These are phyloP conservation scores for Alopecurus myosuroides DNA, from an alignment of 176 grass and related monocot genomes.

Conservation along the genomic window DNA sequence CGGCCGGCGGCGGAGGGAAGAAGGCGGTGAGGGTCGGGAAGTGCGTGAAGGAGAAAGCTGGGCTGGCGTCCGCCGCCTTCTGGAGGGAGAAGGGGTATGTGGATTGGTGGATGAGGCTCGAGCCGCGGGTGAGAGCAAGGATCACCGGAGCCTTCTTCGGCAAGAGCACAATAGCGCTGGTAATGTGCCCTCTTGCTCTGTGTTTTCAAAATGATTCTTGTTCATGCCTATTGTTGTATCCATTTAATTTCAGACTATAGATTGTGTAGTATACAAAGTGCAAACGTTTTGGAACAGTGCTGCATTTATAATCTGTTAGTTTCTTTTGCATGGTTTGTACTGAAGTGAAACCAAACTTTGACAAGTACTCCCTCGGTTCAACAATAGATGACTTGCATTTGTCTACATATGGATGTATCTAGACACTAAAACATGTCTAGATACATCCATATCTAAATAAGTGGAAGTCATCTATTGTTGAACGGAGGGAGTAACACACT, in stretches of 20 bases:
- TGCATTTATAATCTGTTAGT: not conserved
- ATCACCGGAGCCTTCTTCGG: slow-evolving; percentile 61
- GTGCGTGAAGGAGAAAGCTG: slow-evolving; percentile 64
- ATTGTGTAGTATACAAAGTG: not conserved
- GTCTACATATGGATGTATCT: too few species aligned
- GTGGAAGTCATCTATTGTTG: too few species aligned
- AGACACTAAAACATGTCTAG: too few species aligned
- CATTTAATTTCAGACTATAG: not conserved
- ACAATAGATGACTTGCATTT: too few species aligned
- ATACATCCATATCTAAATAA: too few species aligned
- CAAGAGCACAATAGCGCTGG: slow-evolving; percentile 59
- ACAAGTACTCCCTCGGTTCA: too few species aligned
- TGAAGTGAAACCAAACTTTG: not conserved
- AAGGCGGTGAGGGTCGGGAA: slow-evolving; percentile 62
- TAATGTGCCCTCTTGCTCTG: slow-evolving; percentile 37
- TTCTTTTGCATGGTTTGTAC: slow-evolving; percentile 4
- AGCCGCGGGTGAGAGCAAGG: slow-evolving; percentile 57
- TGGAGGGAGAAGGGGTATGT: slow-evolving; percentile 95
- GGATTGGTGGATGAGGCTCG: slow-evolving; percentile 87
- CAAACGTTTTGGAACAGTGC: not conserved
- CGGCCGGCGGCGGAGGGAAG: slow-evolving; percentile 38
- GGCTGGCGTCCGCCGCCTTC: slow-evolving; percentile 64
- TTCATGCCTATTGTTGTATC: slow-evolving; percentile 12
- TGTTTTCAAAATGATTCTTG: not conserved
- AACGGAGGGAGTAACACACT: too few species aligned